Percentiles rank a stretch among this genome's conserved stretches.
Evolutionary conservation across 2,329 filamentous ascomycete species (phyloP).

Genomic region (Calonectria crousiana): DNA sequence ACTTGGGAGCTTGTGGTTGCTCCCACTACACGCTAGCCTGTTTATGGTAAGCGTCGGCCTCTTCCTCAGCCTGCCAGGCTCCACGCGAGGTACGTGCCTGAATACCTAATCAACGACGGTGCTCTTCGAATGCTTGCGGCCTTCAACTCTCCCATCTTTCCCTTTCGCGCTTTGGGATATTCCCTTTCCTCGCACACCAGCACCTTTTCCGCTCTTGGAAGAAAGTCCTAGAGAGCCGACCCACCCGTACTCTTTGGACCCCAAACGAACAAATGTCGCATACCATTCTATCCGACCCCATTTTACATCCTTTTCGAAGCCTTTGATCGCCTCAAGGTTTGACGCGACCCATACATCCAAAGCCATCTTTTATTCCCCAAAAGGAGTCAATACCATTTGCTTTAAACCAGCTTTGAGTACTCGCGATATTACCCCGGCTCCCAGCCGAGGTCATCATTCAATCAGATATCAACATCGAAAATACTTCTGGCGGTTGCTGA

Average conservation of each 20-base stretch:
- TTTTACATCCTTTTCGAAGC: constrained; percentile 23
- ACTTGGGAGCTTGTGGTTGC: constrained; percentile 12
- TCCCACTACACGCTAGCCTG: constrained; percentile 32
- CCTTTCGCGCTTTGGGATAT: not conserved
- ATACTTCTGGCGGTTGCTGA: not conserved
- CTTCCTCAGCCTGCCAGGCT: constrained; percentile 31
- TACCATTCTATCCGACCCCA: constrained; percentile 29
- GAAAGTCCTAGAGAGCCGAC: not conserved
- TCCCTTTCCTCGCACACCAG: not conserved
- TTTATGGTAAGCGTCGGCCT: constrained; percentile 34
- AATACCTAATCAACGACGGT: constrained; percentile 15
- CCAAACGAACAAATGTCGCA: constrained; percentile 45
- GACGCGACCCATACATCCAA: not conserved
- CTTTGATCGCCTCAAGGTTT: constrained; percentile 35
- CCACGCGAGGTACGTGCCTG: constrained; percentile 15
- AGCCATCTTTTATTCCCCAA: not conserved
- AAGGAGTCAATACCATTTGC: not conserved
- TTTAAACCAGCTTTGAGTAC: not conserved
- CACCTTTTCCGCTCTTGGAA: not conserved
- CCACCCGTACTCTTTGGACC: not conserved
- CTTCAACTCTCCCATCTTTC: not conserved
- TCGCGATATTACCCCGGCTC: not conserved
- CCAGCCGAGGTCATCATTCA: not conserved
- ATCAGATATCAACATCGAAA: not conserved
- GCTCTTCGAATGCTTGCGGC: constrained; percentile 16